Conservation (phyloP, 2,329 filamentous ascomycete genomes). For the Fusarium bulbicola region DNA sequence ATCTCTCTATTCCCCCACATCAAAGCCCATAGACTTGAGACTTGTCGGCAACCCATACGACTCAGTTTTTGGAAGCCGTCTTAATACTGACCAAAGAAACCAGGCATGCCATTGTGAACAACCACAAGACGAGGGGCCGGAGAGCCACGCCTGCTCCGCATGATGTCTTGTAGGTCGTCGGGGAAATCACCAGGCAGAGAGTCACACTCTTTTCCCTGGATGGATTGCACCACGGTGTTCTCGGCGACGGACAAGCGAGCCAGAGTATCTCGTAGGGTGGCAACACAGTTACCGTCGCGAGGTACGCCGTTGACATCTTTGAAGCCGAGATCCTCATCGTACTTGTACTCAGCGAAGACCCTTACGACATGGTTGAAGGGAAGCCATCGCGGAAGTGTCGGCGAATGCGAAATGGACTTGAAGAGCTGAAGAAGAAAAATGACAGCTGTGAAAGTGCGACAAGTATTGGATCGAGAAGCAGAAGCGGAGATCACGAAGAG, state of each 20-base stretch:
- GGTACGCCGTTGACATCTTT: too few relatives aligned
- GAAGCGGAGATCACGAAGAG: background rate
- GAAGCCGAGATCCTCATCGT: background rate
- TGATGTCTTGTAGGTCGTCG: background rate
- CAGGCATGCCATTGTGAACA: background rate
- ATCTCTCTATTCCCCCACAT: background rate
- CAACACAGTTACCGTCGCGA: background rate
- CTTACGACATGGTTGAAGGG: background rate
- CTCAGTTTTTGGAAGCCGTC: background rate
- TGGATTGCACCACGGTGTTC: accelerated
- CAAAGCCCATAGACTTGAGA: background rate
- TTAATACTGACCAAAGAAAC: background rate
- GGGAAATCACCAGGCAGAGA: accelerated
- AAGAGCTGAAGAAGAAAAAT: background rate
- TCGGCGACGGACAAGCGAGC: background rate
- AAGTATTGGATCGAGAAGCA: too few relatives aligned
- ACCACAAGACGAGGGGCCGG: background rate
- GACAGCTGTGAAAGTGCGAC: too few relatives aligned
- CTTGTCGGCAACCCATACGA: background rate
- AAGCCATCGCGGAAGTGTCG: background rate
- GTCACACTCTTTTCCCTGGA: background rate
- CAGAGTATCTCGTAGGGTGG: background rate
- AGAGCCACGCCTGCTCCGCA: accelerated
- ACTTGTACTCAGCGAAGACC: background rate
- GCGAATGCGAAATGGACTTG: background rate